Evolutionary conservation across 2,329 filamentous ascomycete genomes (phyloP).

Genomic region (Colletotrichum theobromicola): DNA sequence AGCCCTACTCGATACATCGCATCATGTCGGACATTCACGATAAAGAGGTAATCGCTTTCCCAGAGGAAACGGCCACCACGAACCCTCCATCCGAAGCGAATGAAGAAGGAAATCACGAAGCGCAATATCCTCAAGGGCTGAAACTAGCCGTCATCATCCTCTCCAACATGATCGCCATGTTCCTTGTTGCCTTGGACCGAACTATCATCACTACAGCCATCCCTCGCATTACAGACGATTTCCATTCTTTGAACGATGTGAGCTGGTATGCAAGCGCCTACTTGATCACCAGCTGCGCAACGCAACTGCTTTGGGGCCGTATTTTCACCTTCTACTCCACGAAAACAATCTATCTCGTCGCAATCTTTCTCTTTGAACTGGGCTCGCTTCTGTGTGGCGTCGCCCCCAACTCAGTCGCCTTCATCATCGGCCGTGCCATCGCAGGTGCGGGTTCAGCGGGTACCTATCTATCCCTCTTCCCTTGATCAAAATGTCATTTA

Average conservation of each 20-base stretch:
- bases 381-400: conserved; percentile 48
- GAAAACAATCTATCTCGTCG: conserved; percentile 49
- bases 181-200: conserved; percentile 29
- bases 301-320: conserved; percentile 44
- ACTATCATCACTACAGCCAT: conserved; percentile 45
- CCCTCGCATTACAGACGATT: conserved; percentile 45
- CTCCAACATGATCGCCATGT: conserved; percentile 22
- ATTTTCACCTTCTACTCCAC: conserved; percentile 49
- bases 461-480: too few species aligned
- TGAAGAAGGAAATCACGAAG: background rate
- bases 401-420: conserved; percentile 48
- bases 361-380: conserved; percentile 47
- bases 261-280: conserved; percentile 54
- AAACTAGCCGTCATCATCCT: conserved; percentile 15
- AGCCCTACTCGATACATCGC: background rate
- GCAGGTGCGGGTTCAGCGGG: conserved; percentile 56
- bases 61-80: fast-evolving
- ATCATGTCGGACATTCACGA: background rate
- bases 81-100: background rate
- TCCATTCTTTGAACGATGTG: conserved; percentile 48
- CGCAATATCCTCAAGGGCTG: background rate
- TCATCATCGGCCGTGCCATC: conserved; percentile 58
- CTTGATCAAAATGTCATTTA: too few species aligned
- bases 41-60: background rate
- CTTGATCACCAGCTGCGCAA: conserved; percentile 42